These are phyloP conservation scores for Phytophthora pistaciae DNA, from an alignment of 352 stramenopile genomes.

Conservation along the genomic window DNA sequence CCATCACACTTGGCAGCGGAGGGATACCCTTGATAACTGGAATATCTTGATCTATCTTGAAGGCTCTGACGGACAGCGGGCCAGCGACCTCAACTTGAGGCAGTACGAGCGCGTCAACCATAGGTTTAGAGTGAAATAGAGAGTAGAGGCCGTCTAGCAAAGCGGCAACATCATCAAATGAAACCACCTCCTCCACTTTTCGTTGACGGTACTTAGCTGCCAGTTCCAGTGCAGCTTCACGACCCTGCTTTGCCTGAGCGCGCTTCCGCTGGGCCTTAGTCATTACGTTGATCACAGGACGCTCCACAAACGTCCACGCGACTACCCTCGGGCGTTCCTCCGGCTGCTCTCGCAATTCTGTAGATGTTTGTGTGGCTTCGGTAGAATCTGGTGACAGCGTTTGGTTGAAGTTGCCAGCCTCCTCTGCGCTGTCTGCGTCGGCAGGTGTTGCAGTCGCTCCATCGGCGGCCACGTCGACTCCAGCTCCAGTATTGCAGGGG, in stretches of 20 bases:
- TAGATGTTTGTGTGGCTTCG: neutral
- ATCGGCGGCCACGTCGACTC: neutral
- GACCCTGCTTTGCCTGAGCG: neutral
- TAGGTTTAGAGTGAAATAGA: neutral
- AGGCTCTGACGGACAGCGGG: neutral
- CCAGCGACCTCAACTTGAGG: neutral
- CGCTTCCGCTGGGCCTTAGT: constrained; percentile 8
- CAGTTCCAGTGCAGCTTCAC: neutral
- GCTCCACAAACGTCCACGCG: neutral
- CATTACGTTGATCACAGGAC: neutral
- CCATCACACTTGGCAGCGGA: neutral
- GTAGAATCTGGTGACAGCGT: neutral
- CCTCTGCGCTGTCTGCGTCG: neutral
- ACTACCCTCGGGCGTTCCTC: neutral
- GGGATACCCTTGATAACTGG: neutral
- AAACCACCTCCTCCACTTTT: neutral
- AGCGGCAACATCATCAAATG: neutral
- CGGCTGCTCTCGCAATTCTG: neutral
- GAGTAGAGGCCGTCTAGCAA: neutral
- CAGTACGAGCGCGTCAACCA: neutral
- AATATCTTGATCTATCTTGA: neutral
- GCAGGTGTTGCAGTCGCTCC: neutral
- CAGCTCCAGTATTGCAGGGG: neutral
- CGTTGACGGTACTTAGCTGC: neutral
- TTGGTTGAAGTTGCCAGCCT: neutral